Evolutionary conservation across 78 protist genomes (phyloP).

Genomic region (Polysphondylium violaceum): DNA sequence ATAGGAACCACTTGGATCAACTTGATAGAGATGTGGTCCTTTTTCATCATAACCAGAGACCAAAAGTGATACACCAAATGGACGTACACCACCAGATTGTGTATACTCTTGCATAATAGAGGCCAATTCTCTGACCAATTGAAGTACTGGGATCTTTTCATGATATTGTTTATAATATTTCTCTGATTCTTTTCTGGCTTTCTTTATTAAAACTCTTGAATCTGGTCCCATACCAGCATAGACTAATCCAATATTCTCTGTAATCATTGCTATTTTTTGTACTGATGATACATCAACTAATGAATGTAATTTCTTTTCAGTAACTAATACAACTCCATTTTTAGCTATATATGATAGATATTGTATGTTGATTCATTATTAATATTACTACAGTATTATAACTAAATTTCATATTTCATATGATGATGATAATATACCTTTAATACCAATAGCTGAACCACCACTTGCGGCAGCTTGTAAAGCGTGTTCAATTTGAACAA

Average conservation of each 20-base stretch:
- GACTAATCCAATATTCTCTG: slow-evolving; percentile 91
- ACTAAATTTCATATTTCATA: background rate
- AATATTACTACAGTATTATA: background rate
- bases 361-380: background rate
- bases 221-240: slow-evolving; percentile 99
- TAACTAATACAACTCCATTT: slow-evolving; percentile 98
- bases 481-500: slow-evolving; percentile 99
- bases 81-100: slow-evolving; percentile 99
- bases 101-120: slow-evolving; percentile 99
- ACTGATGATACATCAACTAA: slow-evolving; percentile 94
- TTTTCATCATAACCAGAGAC: slow-evolving; percentile 93
- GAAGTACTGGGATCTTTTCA: slow-evolving; percentile 92
- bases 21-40: slow-evolving; percentile 98
- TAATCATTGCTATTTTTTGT: slow-evolving; percentile 87
- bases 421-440: slow-evolving; percentile 85
- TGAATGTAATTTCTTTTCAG: slow-evolving; percentile 97
- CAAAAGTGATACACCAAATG: slow-evolving; percentile 99
- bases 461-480: slow-evolving; percentile 95
- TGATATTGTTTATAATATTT: slow-evolving; percentile 87
- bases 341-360: slow-evolving; percentile 83
- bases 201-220: slow-evolving; percentile 88
- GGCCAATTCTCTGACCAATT: slow-evolving; percentile 97
- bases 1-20: slow-evolving; percentile 97
- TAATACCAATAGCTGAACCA: slow-evolving; percentile 97
- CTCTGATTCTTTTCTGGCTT: slow-evolving; percentile 96